A percentile compares a stretch with the other conserved stretches of the same genome.
These are phyloP conservation scores for Arctostaphylos glauca DNA, from an alignment of 148 eudicot genomes.

Conservation along the genomic window DNA sequence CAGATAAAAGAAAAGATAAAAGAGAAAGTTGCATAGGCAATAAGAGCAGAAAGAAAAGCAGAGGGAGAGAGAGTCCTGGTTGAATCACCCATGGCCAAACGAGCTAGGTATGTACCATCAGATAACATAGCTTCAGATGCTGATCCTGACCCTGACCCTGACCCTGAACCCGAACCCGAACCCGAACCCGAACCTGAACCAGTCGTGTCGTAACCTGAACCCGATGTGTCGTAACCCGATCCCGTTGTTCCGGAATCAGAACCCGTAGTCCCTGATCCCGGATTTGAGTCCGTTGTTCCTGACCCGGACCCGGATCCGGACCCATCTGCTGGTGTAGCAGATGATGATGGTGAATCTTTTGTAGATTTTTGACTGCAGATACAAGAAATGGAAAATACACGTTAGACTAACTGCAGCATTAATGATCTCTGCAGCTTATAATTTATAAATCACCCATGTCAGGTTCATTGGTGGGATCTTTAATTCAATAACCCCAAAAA, in stretches of 20 bases:
- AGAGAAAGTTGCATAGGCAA: slow-evolving; percentile 13
- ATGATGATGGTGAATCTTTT: slow-evolving; percentile 34
- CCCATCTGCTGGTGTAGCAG: slow-evolving; percentile 37
- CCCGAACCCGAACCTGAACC: background rate
- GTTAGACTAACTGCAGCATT: background rate
- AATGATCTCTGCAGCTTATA: background rate
- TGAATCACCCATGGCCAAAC: slow-evolving; percentile 83
- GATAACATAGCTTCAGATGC: slow-evolving; percentile 45
- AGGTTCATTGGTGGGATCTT: background rate
- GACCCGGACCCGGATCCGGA: slow-evolving; percentile 3
- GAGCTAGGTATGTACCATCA: slow-evolving; percentile 86
- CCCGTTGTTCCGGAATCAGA: background rate
- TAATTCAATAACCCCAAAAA: background rate
- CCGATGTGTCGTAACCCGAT: background rate
- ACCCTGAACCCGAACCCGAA: background rate
- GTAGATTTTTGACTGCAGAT: slow-evolving; percentile 79
- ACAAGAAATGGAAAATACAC: background rate
- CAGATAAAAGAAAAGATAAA: slow-evolving; percentile 22
- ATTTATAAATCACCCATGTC: background rate
- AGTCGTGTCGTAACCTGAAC: background rate
- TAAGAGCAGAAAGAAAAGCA: slow-evolving; percentile 11
- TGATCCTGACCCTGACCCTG: slow-evolving; percentile 5
- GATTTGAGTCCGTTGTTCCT: background rate
- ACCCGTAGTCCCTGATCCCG: background rate
- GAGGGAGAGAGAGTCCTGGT: slow-evolving; percentile 20